Conservation (phyloP, 2,329 filamentous ascomycete genomes). For the Monosporascus ibericus region DNA sequence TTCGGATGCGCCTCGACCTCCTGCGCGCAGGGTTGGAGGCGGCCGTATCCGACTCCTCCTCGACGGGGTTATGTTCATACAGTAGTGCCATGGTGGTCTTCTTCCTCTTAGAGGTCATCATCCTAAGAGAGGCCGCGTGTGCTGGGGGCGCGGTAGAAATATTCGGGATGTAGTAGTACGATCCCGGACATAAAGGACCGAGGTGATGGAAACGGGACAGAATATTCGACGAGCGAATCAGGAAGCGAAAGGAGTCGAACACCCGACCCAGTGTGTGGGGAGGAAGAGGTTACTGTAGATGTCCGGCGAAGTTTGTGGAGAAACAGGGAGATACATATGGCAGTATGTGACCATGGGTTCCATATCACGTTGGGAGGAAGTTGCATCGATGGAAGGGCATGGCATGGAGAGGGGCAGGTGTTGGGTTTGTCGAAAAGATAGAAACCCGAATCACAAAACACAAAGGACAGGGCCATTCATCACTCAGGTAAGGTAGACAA, state of each 20-base stretch:
- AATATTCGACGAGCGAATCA: conserved; percentile 11
- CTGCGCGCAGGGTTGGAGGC: conserved; percentile 3
- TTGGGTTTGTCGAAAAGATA: no score
- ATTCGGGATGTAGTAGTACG: conserved; percentile 10
- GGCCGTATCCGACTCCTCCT: conserved; percentile 1
- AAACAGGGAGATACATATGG: neutral
- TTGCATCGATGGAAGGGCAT: neutral
- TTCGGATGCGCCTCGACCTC: conserved; percentile 16
- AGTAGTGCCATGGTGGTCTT: conserved; percentile 17
- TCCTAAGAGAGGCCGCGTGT: neutral
- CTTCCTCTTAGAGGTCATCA: conserved; percentile 36
- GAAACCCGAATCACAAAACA: no score
- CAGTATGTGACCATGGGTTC: neutral
- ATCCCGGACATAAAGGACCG: conserved; percentile 10
- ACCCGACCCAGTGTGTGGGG: conserved; percentile 11
- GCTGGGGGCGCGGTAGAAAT: neutral
- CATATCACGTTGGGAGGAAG: neutral
- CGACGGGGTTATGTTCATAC: conserved; percentile 2
- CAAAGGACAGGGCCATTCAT: no score
- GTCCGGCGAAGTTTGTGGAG: neutral
- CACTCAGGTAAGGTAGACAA: no score
- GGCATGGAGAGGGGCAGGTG: no score
- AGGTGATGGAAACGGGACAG: conserved; percentile 3
- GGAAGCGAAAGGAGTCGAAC: conserved; percentile 8
- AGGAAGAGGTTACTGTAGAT: neutral